Base-by-base conservation (phyloP, 371 early-diverging fungal genomes). In the Sporodiniella umbellata region DNA sequence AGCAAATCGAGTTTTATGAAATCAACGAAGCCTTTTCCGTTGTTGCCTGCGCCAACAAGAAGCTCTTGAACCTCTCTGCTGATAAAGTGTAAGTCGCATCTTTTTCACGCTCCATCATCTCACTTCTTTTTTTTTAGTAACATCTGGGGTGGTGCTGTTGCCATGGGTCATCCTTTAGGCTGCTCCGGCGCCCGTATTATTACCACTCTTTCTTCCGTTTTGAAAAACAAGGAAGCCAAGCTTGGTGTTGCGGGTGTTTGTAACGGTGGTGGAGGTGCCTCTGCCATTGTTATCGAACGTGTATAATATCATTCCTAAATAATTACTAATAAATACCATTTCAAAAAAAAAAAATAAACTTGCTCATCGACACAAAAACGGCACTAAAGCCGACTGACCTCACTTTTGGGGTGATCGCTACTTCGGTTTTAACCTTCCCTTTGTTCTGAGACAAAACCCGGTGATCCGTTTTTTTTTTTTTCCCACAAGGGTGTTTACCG, bases 1-100 rank as follows among this genome's bases (percentile, higher is more conserved):
- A 83, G 18, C 88, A 86, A 43, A 86, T 94, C 26, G 89, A 83
- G 23, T 93, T 76, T 58, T 87, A 84, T 57, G 95, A 99, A 79
- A 85, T 99, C 72, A 99, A 99, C 75, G 99, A 99, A 78, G 99
- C 99, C 12, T 99, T 98, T 76, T 84, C 94, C 1, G 95, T 93
- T 5, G 99, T 98, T 15, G 94, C 90, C 1, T 78, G 94, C 38
- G 96, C 93, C 56, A 98, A 98, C 76, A 73, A 77, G 58, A 86
- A 89, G 71, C 72, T 91, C 8, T 68, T 98, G 50, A 80, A 75
- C 28, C 70, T 98, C 33, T 64, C 66, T 42, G 57, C 66, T 7
- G 85, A 84, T 17, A 91, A 91, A 53, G 86, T 98, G 47, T 48
- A 54, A 54, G 39, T 58, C 19, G n/a, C n/a, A n/a, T n/a, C n/a